Percentiles rank a stretch among this genome's conserved stretches.
These are phyloP conservation scores for Pichia sp. DNA, from an alignment of 1,139 yeast species.

Conservation along the genomic window DNA sequence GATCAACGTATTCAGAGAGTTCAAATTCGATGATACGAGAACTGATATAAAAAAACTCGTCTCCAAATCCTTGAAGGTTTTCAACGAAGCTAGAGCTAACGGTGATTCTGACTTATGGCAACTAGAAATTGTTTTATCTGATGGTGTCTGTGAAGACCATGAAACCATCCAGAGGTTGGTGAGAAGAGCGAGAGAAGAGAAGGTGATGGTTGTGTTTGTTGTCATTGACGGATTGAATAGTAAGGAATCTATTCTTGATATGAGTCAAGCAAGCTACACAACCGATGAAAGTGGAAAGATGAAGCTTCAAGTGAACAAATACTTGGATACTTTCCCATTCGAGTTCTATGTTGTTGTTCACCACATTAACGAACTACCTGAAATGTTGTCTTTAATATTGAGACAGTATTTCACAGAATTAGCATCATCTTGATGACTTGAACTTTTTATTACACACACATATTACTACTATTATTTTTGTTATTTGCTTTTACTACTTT, in stretches of 20 bases:
- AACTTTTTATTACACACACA: neutral
- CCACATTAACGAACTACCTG: constrained; percentile 83
- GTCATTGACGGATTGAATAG: constrained; percentile 84
- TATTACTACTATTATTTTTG: constrained; percentile 1
- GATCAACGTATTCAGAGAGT: constrained; percentile 76
- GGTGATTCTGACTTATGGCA: constrained; percentile 77
- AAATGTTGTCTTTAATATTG: constrained; percentile 79
- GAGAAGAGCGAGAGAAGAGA: constrained; percentile 85
- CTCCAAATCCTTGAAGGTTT: constrained; percentile 62
- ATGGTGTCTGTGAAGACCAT: constrained; percentile 96
- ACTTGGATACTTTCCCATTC: constrained; percentile 92
- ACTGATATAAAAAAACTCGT: constrained; percentile 80
- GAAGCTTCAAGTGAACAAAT: constrained; percentile 71
- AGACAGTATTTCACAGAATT: constrained; percentile 86
- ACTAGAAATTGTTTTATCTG: constrained; percentile 84
- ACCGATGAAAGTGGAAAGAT: constrained; percentile 65
- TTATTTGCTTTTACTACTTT: neutral
- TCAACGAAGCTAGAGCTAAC: constrained; percentile 56
- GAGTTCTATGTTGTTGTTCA: constrained; percentile 94
- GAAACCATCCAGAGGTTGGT: constrained; percentile 74
- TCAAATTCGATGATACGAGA: constrained; percentile 81
- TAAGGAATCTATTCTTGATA: constrained; percentile 82
- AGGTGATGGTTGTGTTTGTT: constrained; percentile 92
- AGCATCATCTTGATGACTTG: constrained; percentile 29
- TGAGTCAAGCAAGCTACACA: constrained; percentile 84